Base-by-base conservation (phyloP, 1,284 basidiomycete species). In the Sutorius eximius region DNA sequence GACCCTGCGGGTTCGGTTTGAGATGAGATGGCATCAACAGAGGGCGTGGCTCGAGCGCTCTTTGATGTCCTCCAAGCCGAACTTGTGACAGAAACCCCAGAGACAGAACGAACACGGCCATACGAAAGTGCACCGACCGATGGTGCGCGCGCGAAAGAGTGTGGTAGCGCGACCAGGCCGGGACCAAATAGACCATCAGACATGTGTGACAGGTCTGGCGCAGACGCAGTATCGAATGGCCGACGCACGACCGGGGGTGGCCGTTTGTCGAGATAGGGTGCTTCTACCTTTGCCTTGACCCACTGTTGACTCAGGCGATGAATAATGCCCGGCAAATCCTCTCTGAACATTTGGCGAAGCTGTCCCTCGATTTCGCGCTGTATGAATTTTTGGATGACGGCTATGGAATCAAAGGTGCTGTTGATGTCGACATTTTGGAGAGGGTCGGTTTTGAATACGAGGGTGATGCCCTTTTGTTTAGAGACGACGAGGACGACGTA, bases 361-460 rank as follows among this genome's bases (percentile, higher is more conserved):
- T 98, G 96, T 0, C 88, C 93, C 72, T 99, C 97, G 53, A 99
- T 99, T 76, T 99, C 96, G 56, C 86, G 84, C 70, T 97, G 95
- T 52, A 98, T 93, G 73, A 95, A 98, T 53, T 93, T 95, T 67
- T 98, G 93, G 53, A 99, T 98, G 59, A 98, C 95, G 48, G 93
- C 94, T 59, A 99, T 96, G 16, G 92, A 95, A 74, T 99, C 97
- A 68, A 99, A 99, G 0, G 96, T 98, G 67, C 90, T 93, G 71
- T 90, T 93, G 65, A 99, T 98, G 68, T 98, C 92, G 52, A 99
- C 94, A 64, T 95, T 94, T 73, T 99, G 95, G 20, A 99, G 82
- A 0, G 97, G 97, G 73, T 99, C 97, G 53, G 98, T 99, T 77
- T 99, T 99, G 86, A 99, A 99, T 24, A 99, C 97, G 45, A 99